Evolutionary conservation across 208 protist species (phyloP), one percentile per base, ranked within the genome.

Genomic region (Leishmania lainsoni): DNA sequence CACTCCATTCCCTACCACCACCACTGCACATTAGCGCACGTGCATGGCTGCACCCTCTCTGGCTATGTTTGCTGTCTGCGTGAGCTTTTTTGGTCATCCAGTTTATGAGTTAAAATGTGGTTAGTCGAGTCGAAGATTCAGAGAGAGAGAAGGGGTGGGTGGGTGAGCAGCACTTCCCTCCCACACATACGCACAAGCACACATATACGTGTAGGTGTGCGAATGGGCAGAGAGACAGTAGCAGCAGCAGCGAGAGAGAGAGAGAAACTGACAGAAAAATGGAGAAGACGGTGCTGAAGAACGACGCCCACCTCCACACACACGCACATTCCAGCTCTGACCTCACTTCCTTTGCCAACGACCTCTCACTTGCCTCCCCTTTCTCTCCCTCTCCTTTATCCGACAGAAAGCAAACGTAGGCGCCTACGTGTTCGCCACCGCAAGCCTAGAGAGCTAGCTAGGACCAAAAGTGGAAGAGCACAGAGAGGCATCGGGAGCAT

Each of bases 211-310:
- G 42, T 39, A 71, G 66, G 14, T 22, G 22, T 14, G 26, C 58
- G 8, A 58, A 17, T 73, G 52, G 2, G 22, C 14, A 8, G 32
- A 32, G 39, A 10, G 22, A n/a, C 22, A 39, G 32, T 26, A 39
- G 81, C 59, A 66, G 49, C 42, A 45, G 42, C 42, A 0, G 42
- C 42, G 77, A 69, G 71, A 76, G 52, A 82, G 63, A 78, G 69
- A 79, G 63, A 61, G 29, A 79, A 68, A 39, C 26, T 42, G 42
- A 45, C 42, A 45, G 42, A 45, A 35, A 39, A 78, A 56, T 22
- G 63, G 45, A 70, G 12, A 83, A 80, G 51, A 51, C 26, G 14
- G 65, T 68, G 39, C 20, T 16, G 29, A 39, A 29, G 66, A 58
- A 52, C 32, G n/a, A 48, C 39, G 8, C 22, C 3, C 20, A 26